Evolutionary conservation across 305 asterid genomes (phyloP).

Genomic region (Solanum hybrid): DNA sequence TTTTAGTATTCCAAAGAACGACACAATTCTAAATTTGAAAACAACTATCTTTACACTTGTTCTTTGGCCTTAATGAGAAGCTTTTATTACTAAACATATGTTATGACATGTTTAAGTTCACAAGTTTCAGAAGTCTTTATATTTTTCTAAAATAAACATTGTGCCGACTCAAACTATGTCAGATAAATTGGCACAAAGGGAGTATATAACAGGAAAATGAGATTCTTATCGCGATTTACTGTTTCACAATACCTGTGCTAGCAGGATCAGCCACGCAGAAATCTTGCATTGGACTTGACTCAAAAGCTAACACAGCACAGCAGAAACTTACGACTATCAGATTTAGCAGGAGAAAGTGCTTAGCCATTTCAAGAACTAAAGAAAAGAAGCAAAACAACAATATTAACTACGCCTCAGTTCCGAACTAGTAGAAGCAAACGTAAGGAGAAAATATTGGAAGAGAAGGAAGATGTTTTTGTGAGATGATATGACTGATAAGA

Average conservation of each 20-base stretch:
- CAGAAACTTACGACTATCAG: not conserved
- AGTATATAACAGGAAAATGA: not conserved
- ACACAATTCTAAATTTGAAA: not conserved
- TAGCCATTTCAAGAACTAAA: not conserved
- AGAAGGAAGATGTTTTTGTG: not conserved
- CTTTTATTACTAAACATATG: not conserved
- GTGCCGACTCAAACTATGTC: not conserved
- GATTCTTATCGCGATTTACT: too few relatives aligned
- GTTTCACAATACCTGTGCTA: not conserved
- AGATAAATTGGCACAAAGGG: not conserved
- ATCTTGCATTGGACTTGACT: conserved; percentile 10
- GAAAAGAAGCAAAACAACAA: not conserved
- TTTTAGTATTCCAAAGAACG: not conserved
- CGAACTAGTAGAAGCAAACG: not conserved
- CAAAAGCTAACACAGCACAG: conserved; percentile 6
- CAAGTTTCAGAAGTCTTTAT: not conserved
- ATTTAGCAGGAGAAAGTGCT: not conserved
- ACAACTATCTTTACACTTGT: fast-evolving
- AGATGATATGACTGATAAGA: not conserved
- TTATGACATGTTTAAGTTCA: not conserved
- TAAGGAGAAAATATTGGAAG: not conserved
- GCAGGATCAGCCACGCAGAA: conserved; percentile 10
- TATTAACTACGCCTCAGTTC: not conserved
- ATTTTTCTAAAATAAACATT: not conserved
- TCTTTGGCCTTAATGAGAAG: not conserved